phyloP scores from a whole-genome alignment of 2,329 filamentous ascomycete genomes.

The Pseudogymnoascus sp. region DNA sequence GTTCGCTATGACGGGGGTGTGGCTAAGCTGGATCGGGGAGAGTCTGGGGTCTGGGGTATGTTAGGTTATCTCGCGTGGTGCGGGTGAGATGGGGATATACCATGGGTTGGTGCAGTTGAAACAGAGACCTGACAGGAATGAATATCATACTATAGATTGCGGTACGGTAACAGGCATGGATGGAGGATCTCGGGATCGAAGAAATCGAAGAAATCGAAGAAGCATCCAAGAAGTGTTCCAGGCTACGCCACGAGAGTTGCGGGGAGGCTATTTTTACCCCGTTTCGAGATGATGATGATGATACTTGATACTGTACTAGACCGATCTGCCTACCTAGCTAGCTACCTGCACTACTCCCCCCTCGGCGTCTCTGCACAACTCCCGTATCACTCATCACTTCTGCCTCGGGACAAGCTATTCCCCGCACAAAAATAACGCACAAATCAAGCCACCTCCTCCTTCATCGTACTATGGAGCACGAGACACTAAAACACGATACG shows the following conservation, averaged over 20 bases:
- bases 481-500: too few relatives aligned
- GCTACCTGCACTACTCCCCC: not conserved
- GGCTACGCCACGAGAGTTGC: not conserved
- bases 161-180: not conserved
- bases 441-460: not conserved
- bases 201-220: not conserved
- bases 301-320: not conserved
- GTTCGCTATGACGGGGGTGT: not conserved
- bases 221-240: not conserved
- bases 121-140: not conserved
- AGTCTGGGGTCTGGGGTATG: not conserved
- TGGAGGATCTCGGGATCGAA: slow-evolving; percentile 2
- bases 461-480: not conserved
- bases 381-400: not conserved
- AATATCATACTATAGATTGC: not conserved
- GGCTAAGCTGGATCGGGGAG: not conserved
- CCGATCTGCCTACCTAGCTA: not conserved
- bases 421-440: not conserved
- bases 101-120: not conserved
- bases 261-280: not conserved
- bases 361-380: not conserved
- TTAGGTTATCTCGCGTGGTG: not conserved
- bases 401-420: slow-evolving; percentile 3
- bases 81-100: not conserved
- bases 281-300: not conserved